These are phyloP conservation scores for Aspergillus bombycis DNA, from an alignment of 2,329 filamentous ascomycete species.

Conservation along the genomic window DNA sequence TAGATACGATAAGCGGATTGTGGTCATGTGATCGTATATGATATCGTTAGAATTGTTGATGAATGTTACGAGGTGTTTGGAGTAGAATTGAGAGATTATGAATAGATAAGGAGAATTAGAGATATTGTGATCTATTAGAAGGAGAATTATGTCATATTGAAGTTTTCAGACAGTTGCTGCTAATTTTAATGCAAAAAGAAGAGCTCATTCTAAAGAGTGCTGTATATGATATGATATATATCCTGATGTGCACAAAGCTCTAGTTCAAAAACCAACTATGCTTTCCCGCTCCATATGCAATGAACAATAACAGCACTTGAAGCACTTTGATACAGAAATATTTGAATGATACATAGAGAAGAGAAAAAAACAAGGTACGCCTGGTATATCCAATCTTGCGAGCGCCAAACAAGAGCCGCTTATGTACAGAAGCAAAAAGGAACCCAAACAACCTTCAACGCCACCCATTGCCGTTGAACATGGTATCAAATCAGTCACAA, in stretches of 20 bases:
- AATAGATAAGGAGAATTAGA: neutral
- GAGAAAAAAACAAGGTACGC: constrained; percentile 2
- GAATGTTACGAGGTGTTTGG: neutral
- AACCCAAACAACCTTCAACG: constrained; percentile 14
- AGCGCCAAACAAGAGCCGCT: constrained; percentile 10
- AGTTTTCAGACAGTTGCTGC: neutral
- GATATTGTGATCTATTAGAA: neutral
- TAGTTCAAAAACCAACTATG: neutral
- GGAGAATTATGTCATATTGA: neutral
- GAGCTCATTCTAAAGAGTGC: neutral
- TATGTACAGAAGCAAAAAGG: constrained; percentile 19
- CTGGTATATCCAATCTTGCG: constrained; percentile 20
- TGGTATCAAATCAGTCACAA: constrained; percentile 8
- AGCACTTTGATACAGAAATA: neutral
- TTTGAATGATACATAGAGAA: neutral
- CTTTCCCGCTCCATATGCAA: neutral
- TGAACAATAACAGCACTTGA: neutral
- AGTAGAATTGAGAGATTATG: neutral
- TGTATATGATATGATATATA: neutral
- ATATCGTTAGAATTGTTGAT: too few species aligned
- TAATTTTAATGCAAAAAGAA: too few species aligned
- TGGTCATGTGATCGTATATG: constrained; percentile 13
- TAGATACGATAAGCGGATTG: constrained; percentile 13
- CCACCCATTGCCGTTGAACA: constrained; percentile 10
- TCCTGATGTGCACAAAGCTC: neutral